Conservation (phyloP, 768 basidiomycete species). For the Hygrophoropsis aurantiaca region DNA sequence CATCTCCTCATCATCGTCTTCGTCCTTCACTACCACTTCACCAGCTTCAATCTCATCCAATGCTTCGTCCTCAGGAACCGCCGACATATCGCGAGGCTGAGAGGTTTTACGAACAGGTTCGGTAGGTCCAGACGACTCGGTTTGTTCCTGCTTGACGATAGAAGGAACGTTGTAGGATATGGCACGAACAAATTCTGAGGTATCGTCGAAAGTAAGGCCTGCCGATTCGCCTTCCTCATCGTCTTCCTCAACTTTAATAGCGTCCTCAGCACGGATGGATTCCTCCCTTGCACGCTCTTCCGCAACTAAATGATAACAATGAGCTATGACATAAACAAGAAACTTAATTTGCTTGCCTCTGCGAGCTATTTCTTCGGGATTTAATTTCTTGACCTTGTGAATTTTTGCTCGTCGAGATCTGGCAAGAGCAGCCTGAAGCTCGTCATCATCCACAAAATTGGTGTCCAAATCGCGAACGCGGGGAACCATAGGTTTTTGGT, state of each 20-base stretch:
- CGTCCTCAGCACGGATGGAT: constrained; percentile 35
- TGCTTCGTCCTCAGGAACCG: constrained; percentile 57
- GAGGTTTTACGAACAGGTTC: constrained; percentile 38
- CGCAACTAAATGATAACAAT: constrained; percentile 48
- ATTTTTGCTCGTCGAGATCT: constrained; percentile 82
- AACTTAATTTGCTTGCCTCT: constrained; percentile 51
- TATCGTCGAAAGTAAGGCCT: constrained; percentile 91
- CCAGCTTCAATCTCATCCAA: constrained; percentile 81
- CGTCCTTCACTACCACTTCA: constrained; percentile 76
- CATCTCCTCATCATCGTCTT: constrained; percentile 77
- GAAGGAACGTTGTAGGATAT: constrained; percentile 70
- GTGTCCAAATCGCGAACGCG: constrained; percentile 72
- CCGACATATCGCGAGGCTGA: constrained; percentile 53
- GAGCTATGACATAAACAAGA: not conserved
- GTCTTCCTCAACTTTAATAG: constrained; percentile 47
- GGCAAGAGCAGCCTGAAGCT: constrained; percentile 90
- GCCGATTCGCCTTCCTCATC: constrained; percentile 36
- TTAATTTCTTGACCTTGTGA: constrained; percentile 70
- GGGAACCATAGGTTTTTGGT: constrained; percentile 67
- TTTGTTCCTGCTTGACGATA: constrained; percentile 49
- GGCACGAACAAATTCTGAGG: constrained; percentile 92
- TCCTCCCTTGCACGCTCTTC: constrained; percentile 59
- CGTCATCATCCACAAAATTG: constrained; percentile 98
- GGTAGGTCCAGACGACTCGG: too few species aligned
- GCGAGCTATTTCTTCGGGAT: constrained; percentile 80